Base-by-base conservation (phyloP, 1,139 yeast genomes). In the Candida gigantensis region DNA sequence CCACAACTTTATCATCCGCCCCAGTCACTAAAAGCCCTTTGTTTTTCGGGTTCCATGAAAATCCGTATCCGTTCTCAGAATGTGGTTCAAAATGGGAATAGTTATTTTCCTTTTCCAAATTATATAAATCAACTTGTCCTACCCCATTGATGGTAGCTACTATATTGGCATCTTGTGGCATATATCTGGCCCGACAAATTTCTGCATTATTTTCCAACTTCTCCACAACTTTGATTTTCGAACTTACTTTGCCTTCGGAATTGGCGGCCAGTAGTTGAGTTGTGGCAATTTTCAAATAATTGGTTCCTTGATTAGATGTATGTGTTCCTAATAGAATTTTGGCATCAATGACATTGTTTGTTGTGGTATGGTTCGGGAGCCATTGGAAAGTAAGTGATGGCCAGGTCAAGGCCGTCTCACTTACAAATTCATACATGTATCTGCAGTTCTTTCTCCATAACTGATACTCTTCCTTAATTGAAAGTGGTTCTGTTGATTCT, bases 371-470 rank as follows among this genome's bases (percentile, higher is more conserved):
- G 34, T 74, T 68, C 1, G 89, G 89, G 12, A 83, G 60, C 88
- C 92, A 84, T 60, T 84, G 86, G 3, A 84, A 72, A 2, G 92
- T 82, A 36, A 84, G 64, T 3, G 90, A 81, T 1, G 95, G 94
- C 94, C 94, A 85, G 7, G 82, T 74, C 33, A 84, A 61, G 2
- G 86, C 86, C 0, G 90, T 83, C 52, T 84, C 92, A 40, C 84
- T 79, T 21, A 84, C 86, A 56, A 82, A 84, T 53, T 84, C 88
- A 49, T 85, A 85, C 88, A 84, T 81, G 50, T 73, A 78, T 10
- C 87, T 81, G 44, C 89, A 84, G 53, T 84, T 84, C 52, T 84
- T 79, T 44, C 87, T 71, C 95, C 95, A 85, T 46, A 84, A 58
- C 44, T 81, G 79, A 53, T 84, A 84, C 53, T 84, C 92, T 45